phyloP scores from a whole-genome alignment of 257 asterid genomes.

The Buddleja alternifolia region DNA sequence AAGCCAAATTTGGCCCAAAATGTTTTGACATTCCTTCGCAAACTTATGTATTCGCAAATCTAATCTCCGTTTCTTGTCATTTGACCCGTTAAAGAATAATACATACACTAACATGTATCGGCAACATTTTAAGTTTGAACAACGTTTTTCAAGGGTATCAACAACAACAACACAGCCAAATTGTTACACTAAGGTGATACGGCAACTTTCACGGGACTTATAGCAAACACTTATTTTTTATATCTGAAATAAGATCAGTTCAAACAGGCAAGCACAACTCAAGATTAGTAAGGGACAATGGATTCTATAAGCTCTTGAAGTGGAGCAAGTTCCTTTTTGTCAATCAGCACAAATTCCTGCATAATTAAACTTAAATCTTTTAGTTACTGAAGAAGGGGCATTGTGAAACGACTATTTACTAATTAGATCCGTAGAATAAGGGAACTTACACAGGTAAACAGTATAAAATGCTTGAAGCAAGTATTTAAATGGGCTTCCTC shows the following conservation, averaged over 20 bases:
- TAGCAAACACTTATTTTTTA: slow-evolving; percentile 30
- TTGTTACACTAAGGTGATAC: slow-evolving; percentile 24
- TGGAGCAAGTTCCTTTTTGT: slow-evolving; percentile 91
- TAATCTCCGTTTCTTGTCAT: not conserved
- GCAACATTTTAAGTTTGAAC: slow-evolving; percentile 15
- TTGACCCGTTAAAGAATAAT: not conserved
- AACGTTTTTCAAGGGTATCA: not conserved
- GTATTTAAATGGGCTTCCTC: slow-evolving; percentile 93
- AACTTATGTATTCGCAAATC: not conserved
- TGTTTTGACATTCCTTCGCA: not conserved
- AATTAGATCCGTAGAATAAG: not conserved
- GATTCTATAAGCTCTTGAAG: slow-evolving; percentile 85
- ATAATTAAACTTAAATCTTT: not conserved
- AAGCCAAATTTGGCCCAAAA: no score
- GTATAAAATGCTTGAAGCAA: slow-evolving; percentile 84
- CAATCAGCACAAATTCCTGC: slow-evolving; percentile 89
- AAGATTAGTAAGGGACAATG: slow-evolving; percentile 63
- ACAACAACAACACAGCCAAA: slow-evolving; percentile 18
- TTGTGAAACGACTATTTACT: not conserved
- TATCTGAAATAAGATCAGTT: slow-evolving; percentile 30
- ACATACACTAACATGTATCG: slow-evolving; percentile 11
- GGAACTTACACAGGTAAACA: slow-evolving; percentile 70
- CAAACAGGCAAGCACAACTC: slow-evolving; percentile 9
- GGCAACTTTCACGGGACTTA: slow-evolving; percentile 18
- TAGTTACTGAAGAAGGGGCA: not conserved